Evolutionary conservation across 169 alveolate genomes (phyloP), one percentile per base, ranked within the genome.

Genomic region (Theileria luwenshuni): DNA sequence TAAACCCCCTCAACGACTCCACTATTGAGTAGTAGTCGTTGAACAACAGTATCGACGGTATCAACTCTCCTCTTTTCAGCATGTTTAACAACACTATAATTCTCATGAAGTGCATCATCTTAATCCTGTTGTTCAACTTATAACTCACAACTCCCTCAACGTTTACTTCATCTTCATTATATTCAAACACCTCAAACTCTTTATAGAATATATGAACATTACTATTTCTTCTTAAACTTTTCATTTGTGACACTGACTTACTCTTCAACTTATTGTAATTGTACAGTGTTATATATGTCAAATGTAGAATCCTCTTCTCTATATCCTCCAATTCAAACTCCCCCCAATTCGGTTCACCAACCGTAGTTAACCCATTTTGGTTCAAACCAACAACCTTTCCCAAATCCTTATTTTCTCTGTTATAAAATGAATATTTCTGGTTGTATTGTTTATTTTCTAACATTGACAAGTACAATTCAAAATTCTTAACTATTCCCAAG

Each of bases 31-130:
- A 10, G 56, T 49, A 68, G 30, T 51, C 76, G 28, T 30, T 33
- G 54, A 68, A 68, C 33, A 68, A 33, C 30, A 68, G 49, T 2
- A 38, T 35, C 2, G 58, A 49, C 7, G 76, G 76, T 49, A 54
- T 68, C 28, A 38, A 33, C n/a, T n/a, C 42, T 23, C 76, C 76
- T 19, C 30, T 38, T 7, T 68, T 68, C 49, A 68, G 61, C 3
- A 68, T 15, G 35, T 28, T 23, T n/a, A 68, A 51, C 10, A 68
- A 28, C 49, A 68, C 25, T 5, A 51, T 2, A 17, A 35, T n/a
- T 41, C 56, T 68, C n/a, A 45, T 41, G 35, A 51, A 68, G 30
- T 41, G 47, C n/a, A 68, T 23, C 56, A 68, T 10, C 28, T 54
- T 49, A 0, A 47, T n/a, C 56, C 76, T 38, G 19, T 15, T 56